A percentile compares a stretch with the other conserved stretches of the same genome.
These are phyloP conservation scores for Tetradesmus lagerheimii DNA, from an alignment of 139 green algal genomes.

Conservation along the genomic window DNA sequence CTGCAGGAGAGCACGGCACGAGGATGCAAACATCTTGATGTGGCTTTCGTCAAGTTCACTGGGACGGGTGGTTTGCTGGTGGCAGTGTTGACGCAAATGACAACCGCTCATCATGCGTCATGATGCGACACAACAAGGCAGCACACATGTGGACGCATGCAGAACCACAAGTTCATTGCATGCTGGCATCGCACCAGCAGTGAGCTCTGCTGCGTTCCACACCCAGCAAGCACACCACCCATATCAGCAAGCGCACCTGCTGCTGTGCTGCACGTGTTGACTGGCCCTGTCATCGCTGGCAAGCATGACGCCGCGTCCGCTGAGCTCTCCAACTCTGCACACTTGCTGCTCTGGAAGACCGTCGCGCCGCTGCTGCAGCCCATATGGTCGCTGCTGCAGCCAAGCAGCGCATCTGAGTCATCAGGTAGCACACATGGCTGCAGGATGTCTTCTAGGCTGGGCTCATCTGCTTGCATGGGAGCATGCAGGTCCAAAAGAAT, in stretches of 20 bases:
- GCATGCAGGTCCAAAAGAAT: neutral
- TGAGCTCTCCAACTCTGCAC: slow-evolving; percentile 9
- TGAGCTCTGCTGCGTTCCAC: neutral
- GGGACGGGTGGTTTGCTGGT: too few relatives aligned
- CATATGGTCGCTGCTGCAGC: slow-evolving; percentile 4
- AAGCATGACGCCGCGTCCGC: slow-evolving; percentile 11
- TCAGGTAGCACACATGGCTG: neutral
- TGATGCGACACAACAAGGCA: too few relatives aligned
- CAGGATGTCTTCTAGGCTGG: slow-evolving; percentile 30
- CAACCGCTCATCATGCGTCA: too few relatives aligned
- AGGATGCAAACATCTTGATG: neutral
- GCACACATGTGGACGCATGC: neutral
- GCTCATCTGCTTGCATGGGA: neutral
- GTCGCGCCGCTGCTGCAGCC: slow-evolving; percentile 3
- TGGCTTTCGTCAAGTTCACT: too few relatives aligned
- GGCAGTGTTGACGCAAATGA: too few relatives aligned
- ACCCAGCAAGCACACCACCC: neutral
- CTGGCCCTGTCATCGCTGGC: neutral
- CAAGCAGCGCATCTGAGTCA: neutral
- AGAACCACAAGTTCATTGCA: neutral
- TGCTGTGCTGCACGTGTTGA: neutral
- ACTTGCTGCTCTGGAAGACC: neutral
- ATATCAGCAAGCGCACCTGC: neutral
- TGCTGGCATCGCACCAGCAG: too few relatives aligned
- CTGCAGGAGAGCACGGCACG: neutral